Base-by-base conservation (phyloP, 179 eudicot species). In the Spinacia oleracea region DNA sequence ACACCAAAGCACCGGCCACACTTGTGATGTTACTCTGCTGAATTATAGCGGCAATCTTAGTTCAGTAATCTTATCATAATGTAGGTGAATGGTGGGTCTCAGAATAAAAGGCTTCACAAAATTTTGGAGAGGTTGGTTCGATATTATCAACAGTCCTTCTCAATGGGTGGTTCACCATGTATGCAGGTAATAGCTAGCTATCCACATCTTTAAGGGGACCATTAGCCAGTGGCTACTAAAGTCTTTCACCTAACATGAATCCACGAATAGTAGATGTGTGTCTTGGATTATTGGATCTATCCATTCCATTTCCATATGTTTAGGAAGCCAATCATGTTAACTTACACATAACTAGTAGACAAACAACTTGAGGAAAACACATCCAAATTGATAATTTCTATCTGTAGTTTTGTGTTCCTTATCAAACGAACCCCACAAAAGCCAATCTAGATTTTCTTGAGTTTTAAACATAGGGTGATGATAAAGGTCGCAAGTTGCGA, bases 181-280 rank as follows among this genome's bases (percentile, higher is more conserved):
- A 81, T 63, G 64, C 67, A 62, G 29, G 32, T 23, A 23, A 16
- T 32, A 32, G 32, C 38, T 32, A 32, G 50, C 77, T 50, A 80
- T 77, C 83, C 78, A 80, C 83, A 83, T 63, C 20, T 58, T 55
- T n/a, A 15, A 50, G 34, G 73, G 81, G 73, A 72, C 83, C 75
- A 53, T 29, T 59, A 81, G 32, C 48, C 27, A 48, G 69, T 60
- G 79, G 79, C 31, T 59, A 60, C 25, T 73, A 73, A 72, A 59
- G 18, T 43, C 21, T 62, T 63, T 70, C 81, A 80, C 77, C 86
- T 59, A 84, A 81, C 66, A 42, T 50, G 48, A 40, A 31, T 21
- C 14, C 50, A 45, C 20, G 55, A 48, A 29, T 29, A 7, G 59
- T 32, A 40, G 64, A 70, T 59, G 64, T 38, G 21, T 34, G 2